Evolutionary conservation across 768 basidiomycete genomes (phyloP), one percentile per base, ranked within the genome.

Genomic region (Mycena maculata): DNA sequence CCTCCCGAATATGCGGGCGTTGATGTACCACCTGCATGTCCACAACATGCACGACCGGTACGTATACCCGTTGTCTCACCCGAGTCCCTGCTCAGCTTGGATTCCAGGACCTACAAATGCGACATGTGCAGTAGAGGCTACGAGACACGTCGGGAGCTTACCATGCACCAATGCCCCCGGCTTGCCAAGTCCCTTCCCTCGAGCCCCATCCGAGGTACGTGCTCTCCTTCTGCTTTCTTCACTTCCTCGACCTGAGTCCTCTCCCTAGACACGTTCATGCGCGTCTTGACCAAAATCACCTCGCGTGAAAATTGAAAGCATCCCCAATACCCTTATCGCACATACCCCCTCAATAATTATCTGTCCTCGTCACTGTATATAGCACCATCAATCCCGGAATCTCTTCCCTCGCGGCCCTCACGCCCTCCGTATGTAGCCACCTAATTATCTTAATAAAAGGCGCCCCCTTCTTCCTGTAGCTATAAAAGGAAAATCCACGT

Each of bases 21-120:
- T 88, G 53, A 82, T 82, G 69, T 85, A 79, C 71, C 87, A 88
- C 70, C 74, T 88, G 23, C 86, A 88, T 68, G 85, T 88, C 52
- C 88, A 88, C 73, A 84, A 87, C 68, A 82, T 88, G 33, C 78
- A 81, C 33, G 84, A 86, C 58, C 69, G 76, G 82, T 83, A 62
- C 44, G 78, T 36, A 36, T 36, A 36, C 20, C 62, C 13, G 30
- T 60, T 41, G n/a, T 20, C 56, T 48, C 28, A 10, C 50, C 50
- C 54, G 28, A 56, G 6, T 25, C 6, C 9, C 28, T 52, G 48
- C 49, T 66, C 53, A 28, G n/a, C 61, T 57, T 36, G 50, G 39
- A 16, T 69, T 20, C 18, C 23, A 69, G 61, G 18, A 44, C 31
- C 39, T 73, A 61, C 36, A 66, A 55, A 31, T 75, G 69, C 45